Percentiles rank a stretch among this genome's conserved stretches.
These are phyloP conservation scores for Fusarium vanettenii DNA, from an alignment of 2,329 filamentous ascomycete species.

Conservation along the genomic window DNA sequence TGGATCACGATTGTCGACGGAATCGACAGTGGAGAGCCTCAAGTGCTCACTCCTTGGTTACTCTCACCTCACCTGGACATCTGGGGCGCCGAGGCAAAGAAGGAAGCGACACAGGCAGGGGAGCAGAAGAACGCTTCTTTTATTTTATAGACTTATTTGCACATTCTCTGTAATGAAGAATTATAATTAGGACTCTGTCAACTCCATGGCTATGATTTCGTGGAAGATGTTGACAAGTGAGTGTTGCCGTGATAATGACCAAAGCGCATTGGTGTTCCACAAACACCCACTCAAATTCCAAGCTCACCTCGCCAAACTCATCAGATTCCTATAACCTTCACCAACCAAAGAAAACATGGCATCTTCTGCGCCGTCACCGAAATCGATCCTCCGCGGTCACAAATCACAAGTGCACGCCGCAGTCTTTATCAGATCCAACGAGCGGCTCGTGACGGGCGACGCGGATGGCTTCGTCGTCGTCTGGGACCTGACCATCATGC, in stretches of 20 bases:
- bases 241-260: not conserved
- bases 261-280: not conserved
- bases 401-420: constrained; percentile 81
- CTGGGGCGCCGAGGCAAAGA: too few relatives aligned
- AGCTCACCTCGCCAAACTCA: not conserved
- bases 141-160: not conserved
- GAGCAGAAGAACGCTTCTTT: not conserved
- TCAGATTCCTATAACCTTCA: not conserved
- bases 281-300: constrained; percentile 3
- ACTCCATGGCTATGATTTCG: not conserved
- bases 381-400: constrained; percentile 85
- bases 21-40: not conserved
- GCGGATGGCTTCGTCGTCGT: constrained; percentile 88
- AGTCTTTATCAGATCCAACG: constrained; percentile 77
- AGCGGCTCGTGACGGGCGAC: constrained; percentile 85
- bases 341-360: constrained; percentile 40
- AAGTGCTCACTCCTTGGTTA: not conserved
- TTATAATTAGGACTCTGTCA: not conserved
- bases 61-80: too few relatives aligned
- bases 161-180: not conserved
- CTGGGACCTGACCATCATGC: constrained; percentile 86
- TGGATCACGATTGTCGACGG: not conserved
- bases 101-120: not conserved
- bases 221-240: not conserved
- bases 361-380: constrained; percentile 53